Conservation (phyloP, 2,329 filamentous ascomycete species). For the Fusarium sp. region DNA sequence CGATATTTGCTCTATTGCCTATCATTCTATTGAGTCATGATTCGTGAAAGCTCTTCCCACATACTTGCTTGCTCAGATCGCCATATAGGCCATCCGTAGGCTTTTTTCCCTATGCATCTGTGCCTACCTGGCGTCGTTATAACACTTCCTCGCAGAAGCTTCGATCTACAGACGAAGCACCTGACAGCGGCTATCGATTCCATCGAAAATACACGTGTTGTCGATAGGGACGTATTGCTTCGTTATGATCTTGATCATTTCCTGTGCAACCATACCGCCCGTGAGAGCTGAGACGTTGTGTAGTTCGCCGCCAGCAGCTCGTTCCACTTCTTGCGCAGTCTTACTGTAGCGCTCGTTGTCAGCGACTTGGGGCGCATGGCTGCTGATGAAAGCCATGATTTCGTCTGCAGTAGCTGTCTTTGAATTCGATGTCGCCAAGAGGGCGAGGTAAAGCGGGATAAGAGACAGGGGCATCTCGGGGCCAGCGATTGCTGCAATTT, state of each 20-base stretch:
- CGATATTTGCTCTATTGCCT: constrained; percentile 7
- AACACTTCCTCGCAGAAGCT: background rate
- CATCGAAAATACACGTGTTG: constrained; percentile 77
- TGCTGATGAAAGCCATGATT: constrained; percentile 62
- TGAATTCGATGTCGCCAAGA: constrained; percentile 64
- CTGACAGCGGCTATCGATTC: constrained; percentile 71
- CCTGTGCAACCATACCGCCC: constrained; percentile 95
- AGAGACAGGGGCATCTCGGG: constrained; percentile 67
- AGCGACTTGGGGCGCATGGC: constrained; percentile 59
- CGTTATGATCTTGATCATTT: constrained; percentile 89
- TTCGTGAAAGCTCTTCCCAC: constrained; percentile 10
- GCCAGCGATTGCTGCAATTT: constrained; percentile 60
- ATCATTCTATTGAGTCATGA: constrained; percentile 27
- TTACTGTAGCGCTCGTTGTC: constrained; percentile 62
- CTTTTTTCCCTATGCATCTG: background rate
- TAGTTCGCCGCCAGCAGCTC: constrained; percentile 85
- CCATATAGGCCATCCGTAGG: no score
- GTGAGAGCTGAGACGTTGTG: constrained; percentile 91
- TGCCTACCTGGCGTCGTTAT: background rate
- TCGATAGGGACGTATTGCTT: constrained; percentile 78
- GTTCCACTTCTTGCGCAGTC: constrained; percentile 73
- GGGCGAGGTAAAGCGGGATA: constrained; percentile 75
- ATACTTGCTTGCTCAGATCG: background rate
- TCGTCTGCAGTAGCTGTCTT: constrained; percentile 60
- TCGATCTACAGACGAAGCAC: constrained; percentile 62